These are phyloP conservation scores for Kwoniella heveanensis DNA, from an alignment of 768 basidiomycete species.

Conservation along the genomic window DNA sequence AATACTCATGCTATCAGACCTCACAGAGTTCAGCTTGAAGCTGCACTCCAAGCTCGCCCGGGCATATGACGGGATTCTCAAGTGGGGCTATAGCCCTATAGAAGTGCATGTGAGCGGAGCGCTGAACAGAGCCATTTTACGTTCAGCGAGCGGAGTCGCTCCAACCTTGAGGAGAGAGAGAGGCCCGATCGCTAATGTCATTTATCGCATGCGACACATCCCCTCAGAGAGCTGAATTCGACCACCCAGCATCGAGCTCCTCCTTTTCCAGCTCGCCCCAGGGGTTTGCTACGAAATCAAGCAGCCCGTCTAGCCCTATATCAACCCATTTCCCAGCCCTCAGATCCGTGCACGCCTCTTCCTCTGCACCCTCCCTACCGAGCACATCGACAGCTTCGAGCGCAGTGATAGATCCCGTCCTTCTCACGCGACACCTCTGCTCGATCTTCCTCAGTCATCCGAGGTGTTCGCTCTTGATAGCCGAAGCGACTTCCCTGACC, in stretches of 20 bases:
- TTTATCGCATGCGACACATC: no score
- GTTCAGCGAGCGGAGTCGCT: no score
- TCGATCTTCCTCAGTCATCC: conserved; percentile 26
- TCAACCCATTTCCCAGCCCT: conserved; percentile 1
- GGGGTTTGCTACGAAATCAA: no score
- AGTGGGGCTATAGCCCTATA: conserved; percentile 79
- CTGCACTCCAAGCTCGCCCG: conserved; percentile 73
- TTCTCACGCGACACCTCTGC: conserved; percentile 5
- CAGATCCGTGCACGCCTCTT: not conserved
- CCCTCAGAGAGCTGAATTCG: not conserved
- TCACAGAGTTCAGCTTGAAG: conserved; percentile 61
- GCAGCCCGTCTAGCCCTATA: no score
- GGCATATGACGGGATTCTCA: conserved; percentile 65
- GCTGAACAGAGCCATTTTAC: no score
- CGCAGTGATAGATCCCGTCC: not conserved
- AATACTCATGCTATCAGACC: not conserved
- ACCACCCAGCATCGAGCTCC: not conserved
- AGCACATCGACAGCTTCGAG: not conserved
- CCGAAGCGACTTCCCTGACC: conserved; percentile 18
- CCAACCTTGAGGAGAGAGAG: no score
- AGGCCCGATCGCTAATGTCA: no score
- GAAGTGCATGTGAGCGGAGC: conserved; percentile 44
- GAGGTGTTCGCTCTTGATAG: conserved; percentile 28
- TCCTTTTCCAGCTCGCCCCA: no score
- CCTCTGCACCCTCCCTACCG: not conserved